These are phyloP conservation scores for Coprinellus aureogranulatus DNA, from an alignment of 768 basidiomycete species.

Conservation along the genomic window DNA sequence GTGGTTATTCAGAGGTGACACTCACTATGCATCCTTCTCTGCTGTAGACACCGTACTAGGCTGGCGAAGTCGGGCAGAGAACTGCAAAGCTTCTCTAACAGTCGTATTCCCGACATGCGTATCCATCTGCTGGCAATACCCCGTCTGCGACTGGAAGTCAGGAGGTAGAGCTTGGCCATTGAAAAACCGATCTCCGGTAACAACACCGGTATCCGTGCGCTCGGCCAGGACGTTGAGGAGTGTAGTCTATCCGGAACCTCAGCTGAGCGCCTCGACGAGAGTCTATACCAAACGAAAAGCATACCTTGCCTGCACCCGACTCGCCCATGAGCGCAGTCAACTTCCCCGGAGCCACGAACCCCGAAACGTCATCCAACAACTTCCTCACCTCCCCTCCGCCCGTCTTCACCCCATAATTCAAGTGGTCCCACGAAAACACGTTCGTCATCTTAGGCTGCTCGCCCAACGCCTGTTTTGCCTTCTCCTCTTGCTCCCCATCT, in stretches of 20 bases:
- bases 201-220: slow-evolving; percentile 44
- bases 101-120: slow-evolving; percentile 73
- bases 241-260: slow-evolving; percentile 50
- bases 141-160: slow-evolving; percentile 69
- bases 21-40: slow-evolving; percentile 81
- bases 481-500: slow-evolving; percentile 32
- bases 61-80: slow-evolving; percentile 80
- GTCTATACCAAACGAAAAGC: no score
- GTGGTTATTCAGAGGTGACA: no score
- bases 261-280: no score
- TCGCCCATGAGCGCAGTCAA: slow-evolving; percentile 76
- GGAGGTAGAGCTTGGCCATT: slow-evolving; percentile 51
- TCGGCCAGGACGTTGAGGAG: slow-evolving; percentile 57
- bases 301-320: slow-evolving; percentile 48
- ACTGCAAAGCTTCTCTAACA: slow-evolving; percentile 76
- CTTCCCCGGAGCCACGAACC: slow-evolving; percentile 79
- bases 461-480: slow-evolving; percentile 29
- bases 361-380: slow-evolving; percentile 71
- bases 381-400: slow-evolving; percentile 38
- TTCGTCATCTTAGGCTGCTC: slow-evolving; percentile 47
- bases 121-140: slow-evolving; percentile 86
- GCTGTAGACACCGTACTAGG: slow-evolving; percentile 56
- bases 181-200: slow-evolving; percentile 52
- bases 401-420: slow-evolving; percentile 65
- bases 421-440: slow-evolving; percentile 77